phyloP scores from a whole-genome alignment of 306 rosid genomes.

The Albizia julibrissin region DNA sequence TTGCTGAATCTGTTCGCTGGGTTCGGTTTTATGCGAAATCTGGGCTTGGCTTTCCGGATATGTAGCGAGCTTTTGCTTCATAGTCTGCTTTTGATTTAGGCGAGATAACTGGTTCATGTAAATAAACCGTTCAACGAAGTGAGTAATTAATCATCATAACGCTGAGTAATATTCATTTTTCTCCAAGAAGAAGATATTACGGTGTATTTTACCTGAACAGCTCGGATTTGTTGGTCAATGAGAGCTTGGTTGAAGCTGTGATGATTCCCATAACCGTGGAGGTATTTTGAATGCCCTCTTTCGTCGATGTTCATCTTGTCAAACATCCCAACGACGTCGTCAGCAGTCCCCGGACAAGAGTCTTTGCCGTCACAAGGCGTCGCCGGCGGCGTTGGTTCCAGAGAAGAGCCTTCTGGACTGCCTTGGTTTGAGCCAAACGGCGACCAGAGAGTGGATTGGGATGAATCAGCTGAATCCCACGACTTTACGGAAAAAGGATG shows the following conservation, averaged over 20 bases:
- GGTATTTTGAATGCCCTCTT: constrained; percentile 17
- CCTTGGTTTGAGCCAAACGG: constrained; percentile 50
- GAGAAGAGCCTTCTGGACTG: constrained; percentile 53
- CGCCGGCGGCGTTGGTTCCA: constrained; percentile 54
- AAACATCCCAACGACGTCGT: constrained; percentile 33
- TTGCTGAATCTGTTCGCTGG: background rate
- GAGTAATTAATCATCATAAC: background rate
- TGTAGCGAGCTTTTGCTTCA: constrained; percentile 24
- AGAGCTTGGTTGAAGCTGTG: constrained; percentile 31
- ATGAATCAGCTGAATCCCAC: constrained; percentile 51
- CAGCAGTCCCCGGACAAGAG: constrained; percentile 26
- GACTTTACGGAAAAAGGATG: constrained; percentile 26
- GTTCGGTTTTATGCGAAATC: constrained; percentile 7
- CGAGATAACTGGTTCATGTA: constrained; percentile 19
- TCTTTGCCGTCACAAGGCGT: constrained; percentile 41
- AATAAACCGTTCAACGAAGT: background rate
- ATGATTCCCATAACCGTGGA: constrained; percentile 13
- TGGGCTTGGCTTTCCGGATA: constrained; percentile 18
- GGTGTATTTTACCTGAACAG: constrained; percentile 44
- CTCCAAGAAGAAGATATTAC: background rate
- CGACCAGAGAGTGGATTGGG: constrained; percentile 49
- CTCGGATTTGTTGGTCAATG: constrained; percentile 48
- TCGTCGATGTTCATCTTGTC: constrained; percentile 48
- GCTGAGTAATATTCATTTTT: background rate
- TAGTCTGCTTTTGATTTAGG: constrained; percentile 38